These are phyloP conservation scores for Peziza echinospora DNA, from an alignment of 495 filamentous ascomycete genomes.

Conservation along the genomic window DNA sequence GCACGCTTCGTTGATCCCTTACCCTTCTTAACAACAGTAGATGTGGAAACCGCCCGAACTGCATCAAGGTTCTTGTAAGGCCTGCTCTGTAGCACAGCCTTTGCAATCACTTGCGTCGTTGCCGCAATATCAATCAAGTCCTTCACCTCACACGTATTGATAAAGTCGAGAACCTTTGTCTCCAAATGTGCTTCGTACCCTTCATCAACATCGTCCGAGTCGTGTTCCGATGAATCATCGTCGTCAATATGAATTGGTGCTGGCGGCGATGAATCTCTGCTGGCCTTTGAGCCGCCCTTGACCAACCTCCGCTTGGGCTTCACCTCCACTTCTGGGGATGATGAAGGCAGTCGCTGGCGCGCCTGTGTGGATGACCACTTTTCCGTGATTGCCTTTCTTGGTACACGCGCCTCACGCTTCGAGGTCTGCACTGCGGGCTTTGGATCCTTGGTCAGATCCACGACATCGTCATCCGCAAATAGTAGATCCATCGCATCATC, in stretches of 20 bases:
- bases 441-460: conserved; percentile 24
- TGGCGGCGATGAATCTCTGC: conserved; percentile 16
- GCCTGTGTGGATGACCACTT: conserved; percentile 26
- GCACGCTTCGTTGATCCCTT: conserved; percentile 31
- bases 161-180: conserved; percentile 45
- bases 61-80: conserved; percentile 43
- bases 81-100: conserved; percentile 40
- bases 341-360: conserved; percentile 20
- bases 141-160: conserved; percentile 54
- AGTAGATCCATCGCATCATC: conserved; percentile 37
- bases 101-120: conserved; percentile 42
- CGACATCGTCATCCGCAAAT: conserved; percentile 15
- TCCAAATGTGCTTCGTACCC: conserved; percentile 27
- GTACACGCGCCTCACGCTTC: conserved; percentile 16
- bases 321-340: conserved; percentile 11
- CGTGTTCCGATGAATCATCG: conserved; percentile 33
- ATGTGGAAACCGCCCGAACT: conserved; percentile 37
- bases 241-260: conserved; percentile 21
- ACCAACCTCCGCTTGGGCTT: conserved; percentile 16
- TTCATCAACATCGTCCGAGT: conserved; percentile 21
- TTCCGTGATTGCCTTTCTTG: conserved; percentile 17
- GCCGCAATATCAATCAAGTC: conserved; percentile 60
- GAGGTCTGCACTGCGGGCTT: conserved; percentile 16
- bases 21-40: conserved; percentile 19
- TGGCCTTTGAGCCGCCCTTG: not conserved